Evolutionary conservation across 2,329 filamentous ascomycete genomes (phyloP), one percentile per base, ranked within the genome.

Genomic region (Fusarium brachygibbosum): DNA sequence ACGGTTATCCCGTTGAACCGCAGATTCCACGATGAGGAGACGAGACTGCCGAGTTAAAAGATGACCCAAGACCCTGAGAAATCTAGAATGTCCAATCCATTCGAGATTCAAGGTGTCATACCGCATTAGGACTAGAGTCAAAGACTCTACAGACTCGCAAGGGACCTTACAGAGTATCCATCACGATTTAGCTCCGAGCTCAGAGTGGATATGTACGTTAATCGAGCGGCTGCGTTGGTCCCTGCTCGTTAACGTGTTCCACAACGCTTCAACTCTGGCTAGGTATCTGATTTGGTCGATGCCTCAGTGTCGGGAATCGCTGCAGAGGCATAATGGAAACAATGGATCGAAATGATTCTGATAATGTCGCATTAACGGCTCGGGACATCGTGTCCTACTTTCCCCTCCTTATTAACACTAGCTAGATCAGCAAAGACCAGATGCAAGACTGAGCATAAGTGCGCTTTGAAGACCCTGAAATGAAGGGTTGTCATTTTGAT

Each of bases 191-290:
- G 65, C 66, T 55, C 62, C 58, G 45, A 37, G 46, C 34, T 25
- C 21, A n/a, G 53, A 41, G 67, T 69, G 66, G 57, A 50, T 52
- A 63, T 54, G 37, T 40, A 56, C 49, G 49, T 59, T 66, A 56
- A 70, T 70, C 57, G 42, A 50, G 57, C 66, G 49, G 62, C 57
- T 67, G 45, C 34, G 38, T 50, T 70, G 66, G 62, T 46, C 67
- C 62, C 35, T 69, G 55, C 59, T 56, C 61, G n/a, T n/a, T n/a
- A 62, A 38, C 62, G 28, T 56, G 42, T 50, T 50, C 55, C 41
- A 50, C 46, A 48, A 52, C 34, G 32, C 35, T 51, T 66, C 46
- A 23, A 45, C 23, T 49, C 49, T 48, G 31, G 34, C 37, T 44
- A 29, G 23, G 23, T 12, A 44, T 50, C 21, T 34, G 46, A 58